Conservation (phyloP, 768 basidiomycete species). For the Dendrothele bispora region DNA sequence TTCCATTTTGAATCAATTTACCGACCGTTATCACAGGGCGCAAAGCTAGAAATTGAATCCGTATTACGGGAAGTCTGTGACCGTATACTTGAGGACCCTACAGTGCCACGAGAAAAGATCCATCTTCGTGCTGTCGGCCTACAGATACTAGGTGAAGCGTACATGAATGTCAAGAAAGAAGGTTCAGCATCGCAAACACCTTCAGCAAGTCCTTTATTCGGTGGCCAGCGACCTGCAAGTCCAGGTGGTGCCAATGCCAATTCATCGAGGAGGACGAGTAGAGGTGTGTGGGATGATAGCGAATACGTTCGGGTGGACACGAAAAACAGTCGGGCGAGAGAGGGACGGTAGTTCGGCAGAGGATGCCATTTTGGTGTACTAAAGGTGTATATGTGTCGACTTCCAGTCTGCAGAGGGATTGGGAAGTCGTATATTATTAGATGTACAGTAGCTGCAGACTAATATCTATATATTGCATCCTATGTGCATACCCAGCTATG, state of each 20-base stretch:
- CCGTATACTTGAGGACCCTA: constrained; percentile 63
- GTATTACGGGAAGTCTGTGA: constrained; percentile 89
- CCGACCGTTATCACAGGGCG: constrained; percentile 51
- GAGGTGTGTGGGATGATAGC: constrained; percentile 47
- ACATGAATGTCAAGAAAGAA: constrained; percentile 68
- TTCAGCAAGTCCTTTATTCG: neutral
- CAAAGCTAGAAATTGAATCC: constrained; percentile 90
- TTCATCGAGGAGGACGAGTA: neutral
- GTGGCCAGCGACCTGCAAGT: neutral
- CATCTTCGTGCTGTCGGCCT: constrained; percentile 77
- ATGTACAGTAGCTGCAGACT: too few relatives aligned
- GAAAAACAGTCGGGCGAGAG: constrained; percentile 56
- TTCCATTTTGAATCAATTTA: neutral
- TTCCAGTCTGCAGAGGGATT: too few relatives aligned
- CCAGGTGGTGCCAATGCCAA: neutral
- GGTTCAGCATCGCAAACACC: constrained; percentile 23
- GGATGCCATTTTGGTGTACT: too few relatives aligned
- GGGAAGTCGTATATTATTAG: too few relatives aligned
- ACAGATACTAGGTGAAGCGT: constrained; percentile 84
- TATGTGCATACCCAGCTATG: too few relatives aligned
- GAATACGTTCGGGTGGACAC: constrained; percentile 87
- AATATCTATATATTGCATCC: too few relatives aligned
- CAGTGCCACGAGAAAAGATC: constrained; percentile 55
- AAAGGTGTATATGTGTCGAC: too few relatives aligned
- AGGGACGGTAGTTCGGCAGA: too few relatives aligned